Evolutionary conservation across 2,329 filamentous ascomycete genomes (phyloP), one percentile per base, ranked within the genome.

Genomic region (Penicillium sp.): DNA sequence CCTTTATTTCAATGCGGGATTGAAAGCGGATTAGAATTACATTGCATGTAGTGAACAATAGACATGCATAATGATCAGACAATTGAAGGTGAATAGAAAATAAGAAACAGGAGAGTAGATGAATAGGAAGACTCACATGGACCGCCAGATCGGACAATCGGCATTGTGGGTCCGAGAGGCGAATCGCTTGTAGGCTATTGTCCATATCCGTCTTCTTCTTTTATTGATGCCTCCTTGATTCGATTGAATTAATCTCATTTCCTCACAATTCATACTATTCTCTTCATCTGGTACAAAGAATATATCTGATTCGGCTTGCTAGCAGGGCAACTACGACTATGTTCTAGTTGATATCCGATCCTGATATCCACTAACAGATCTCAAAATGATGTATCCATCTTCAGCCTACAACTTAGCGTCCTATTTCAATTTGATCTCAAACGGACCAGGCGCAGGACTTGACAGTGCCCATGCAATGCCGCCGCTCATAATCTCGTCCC

Each of bases 391-490:
- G 8, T 31, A 35, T 29, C 19, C 21, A 27, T 21, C 23, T 38
- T 27, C 39, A n/a, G 13, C 17, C 21, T 31, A 17, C 8, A 29
- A 15, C 43, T n/a, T 31, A 25, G 27, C 27, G 3, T 15, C 25
- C 52, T 49, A 66, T 33, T 66, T 60, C 2, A 57, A 53, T 33
- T 67, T 67, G 25, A 69, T 68, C 21, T 61, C 59, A 44, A 66
- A 68, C n/a, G 64, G 35, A 12, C 49, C 53, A 27, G 51, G 50
- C 5, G 47, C 31, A 12, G 70, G 69, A 12, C 63, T 59, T 13
- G 60, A 57, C 50, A 74, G 39, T 3, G 68, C 67, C 67, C 68
- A 70, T 17, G 62, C 39, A 44, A 75, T 74, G 0, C 71, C 72
- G 5, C 66, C 56, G 7, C 61, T 63, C 43, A 71, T 68, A 0